Percentiles rank a stretch among this genome's conserved stretches.
These are phyloP conservation scores for Phanerochaete sordida DNA, from an alignment of 768 basidiomycete genomes.

Conservation along the genomic window DNA sequence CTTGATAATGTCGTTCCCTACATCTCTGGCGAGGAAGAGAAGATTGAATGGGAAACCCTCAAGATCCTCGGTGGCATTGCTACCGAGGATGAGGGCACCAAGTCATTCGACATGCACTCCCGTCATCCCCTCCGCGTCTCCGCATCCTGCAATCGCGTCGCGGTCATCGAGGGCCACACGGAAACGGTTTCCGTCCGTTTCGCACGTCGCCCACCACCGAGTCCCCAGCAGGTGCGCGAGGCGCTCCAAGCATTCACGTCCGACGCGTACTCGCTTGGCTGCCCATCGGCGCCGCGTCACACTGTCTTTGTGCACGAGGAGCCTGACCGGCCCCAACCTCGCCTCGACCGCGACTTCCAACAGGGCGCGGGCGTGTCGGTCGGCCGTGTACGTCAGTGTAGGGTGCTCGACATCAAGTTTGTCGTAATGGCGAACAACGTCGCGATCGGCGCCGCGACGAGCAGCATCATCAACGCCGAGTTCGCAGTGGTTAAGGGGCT, in stretches of 20 bases:
- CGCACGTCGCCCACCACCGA: slow-evolving; percentile 72
- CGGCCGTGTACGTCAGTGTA: slow-evolving; percentile 86
- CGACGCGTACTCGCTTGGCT: slow-evolving; percentile 69
- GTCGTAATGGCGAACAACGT: slow-evolving; percentile 93
- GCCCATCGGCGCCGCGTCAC: slow-evolving; percentile 82
- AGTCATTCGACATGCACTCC: slow-evolving; percentile 82
- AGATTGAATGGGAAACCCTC: slow-evolving; percentile 98
- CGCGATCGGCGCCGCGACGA: slow-evolving; percentile 93
- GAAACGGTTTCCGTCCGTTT: slow-evolving; percentile 90
- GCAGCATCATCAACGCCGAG: slow-evolving; percentile 96
- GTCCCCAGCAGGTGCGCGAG: slow-evolving; percentile 82
- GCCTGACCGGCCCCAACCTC: slow-evolving; percentile 88
- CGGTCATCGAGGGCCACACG: slow-evolving; percentile 94
- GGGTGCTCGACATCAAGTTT: slow-evolving; percentile 94
- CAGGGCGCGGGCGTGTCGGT: slow-evolving; percentile 90
- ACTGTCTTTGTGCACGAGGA: slow-evolving; percentile 92
- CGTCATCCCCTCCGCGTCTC: slow-evolving; percentile 51
- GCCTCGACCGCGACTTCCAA: slow-evolving; percentile 87
- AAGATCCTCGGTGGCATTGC: slow-evolving; percentile 92
- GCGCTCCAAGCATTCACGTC: slow-evolving; percentile 73
- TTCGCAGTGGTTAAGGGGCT: slow-evolving; percentile 80
- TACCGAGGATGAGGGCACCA: slow-evolving; percentile 49
- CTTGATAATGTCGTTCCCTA: slow-evolving; percentile 95
- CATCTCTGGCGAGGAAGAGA: slow-evolving; percentile 93
- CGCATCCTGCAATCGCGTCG: slow-evolving; percentile 90